phyloP scores from a whole-genome alignment of 2,329 filamentous ascomycete species.

The Polytolypa hystricis region DNA sequence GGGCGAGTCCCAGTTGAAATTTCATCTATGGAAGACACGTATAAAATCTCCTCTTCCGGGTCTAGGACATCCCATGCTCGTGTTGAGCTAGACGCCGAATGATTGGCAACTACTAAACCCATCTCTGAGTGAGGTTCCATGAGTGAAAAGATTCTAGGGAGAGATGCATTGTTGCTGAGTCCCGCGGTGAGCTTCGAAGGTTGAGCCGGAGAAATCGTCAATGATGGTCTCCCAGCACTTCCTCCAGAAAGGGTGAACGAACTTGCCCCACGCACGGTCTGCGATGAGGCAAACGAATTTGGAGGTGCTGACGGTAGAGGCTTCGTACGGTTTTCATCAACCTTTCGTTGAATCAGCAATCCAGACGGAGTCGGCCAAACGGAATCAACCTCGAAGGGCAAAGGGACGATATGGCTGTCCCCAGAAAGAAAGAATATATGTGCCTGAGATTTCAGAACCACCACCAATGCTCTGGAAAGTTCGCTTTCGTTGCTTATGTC shows the following conservation, averaged over 20 bases:
- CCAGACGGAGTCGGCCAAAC: slow-evolving; percentile 74
- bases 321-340: slow-evolving; percentile 27
- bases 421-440: slow-evolving; percentile 88
- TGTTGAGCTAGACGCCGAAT: slow-evolving; percentile 18
- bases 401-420: slow-evolving; percentile 76
- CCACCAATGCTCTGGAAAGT: slow-evolving; percentile 58
- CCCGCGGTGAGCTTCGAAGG: slow-evolving; percentile 48
- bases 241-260: slow-evolving; percentile 23
- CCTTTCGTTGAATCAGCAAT: slow-evolving; percentile 74
- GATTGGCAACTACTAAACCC: slow-evolving; percentile 60
- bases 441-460: slow-evolving; percentile 84
- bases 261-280: slow-evolving; percentile 36
- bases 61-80: slow-evolving; percentile 51
- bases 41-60: slow-evolving; percentile 69
- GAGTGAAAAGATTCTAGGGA: slow-evolving; percentile 62
- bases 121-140: slow-evolving; percentile 79
- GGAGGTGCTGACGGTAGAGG: slow-evolving; percentile 50
- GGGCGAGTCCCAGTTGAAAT: slow-evolving; percentile 15
- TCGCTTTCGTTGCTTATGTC: slow-evolving; percentile 17
- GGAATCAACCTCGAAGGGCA: slow-evolving; percentile 87
- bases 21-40: slow-evolving; percentile 60
- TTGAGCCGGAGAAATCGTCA: slow-evolving; percentile 39
- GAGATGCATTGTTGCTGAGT: slow-evolving; percentile 44
- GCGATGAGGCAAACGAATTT: slow-evolving; percentile 70
- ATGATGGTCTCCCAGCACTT: slow-evolving; percentile 35